phyloP scores from a whole-genome alignment of 75 land plant genomes.

The Sequoiadendron giganteum region DNA sequence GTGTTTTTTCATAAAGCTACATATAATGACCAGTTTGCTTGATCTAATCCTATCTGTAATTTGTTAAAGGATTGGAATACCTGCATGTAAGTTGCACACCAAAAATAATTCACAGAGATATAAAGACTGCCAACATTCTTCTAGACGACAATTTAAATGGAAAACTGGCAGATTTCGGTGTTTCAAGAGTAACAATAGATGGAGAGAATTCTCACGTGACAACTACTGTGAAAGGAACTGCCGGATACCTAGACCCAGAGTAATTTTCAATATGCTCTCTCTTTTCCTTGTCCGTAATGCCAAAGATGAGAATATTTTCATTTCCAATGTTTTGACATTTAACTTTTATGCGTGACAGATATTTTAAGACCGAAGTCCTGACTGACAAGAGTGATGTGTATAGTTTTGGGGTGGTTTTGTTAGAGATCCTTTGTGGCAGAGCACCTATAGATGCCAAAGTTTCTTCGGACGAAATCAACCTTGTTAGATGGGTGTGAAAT shows the following conservation, averaged over 20 bases:
- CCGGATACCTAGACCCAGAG: constrained; percentile 40
- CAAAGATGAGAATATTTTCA: neutral
- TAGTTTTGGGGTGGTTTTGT: constrained; percentile 17
- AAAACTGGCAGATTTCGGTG: constrained; percentile 36
- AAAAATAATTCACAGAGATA: constrained; percentile 36
- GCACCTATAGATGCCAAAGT: neutral
- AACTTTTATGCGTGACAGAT: neutral
- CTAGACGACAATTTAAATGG: constrained; percentile 27
- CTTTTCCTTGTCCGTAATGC: neutral
- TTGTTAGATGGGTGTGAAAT: neutral
- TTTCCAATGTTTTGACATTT: neutral
- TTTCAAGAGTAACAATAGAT: constrained; percentile 26
- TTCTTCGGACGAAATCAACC: neutral
- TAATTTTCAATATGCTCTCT: constrained; percentile 13
- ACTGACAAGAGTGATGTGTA: constrained; percentile 17
- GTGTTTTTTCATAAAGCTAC: neutral
- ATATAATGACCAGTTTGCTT: neutral
- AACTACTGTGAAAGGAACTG: constrained; percentile 28
- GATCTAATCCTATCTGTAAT: no score
- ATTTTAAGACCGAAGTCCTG: constrained; percentile 4
- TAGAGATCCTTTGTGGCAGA: neutral
- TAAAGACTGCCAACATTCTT: constrained; percentile 36
- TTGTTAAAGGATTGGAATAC: constrained; percentile 6
- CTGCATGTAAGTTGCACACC: constrained; percentile 14
- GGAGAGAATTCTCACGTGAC: constrained; percentile 23